Percentiles rank a stretch among this genome's conserved stretches.
Conservation (phyloP, 306 rosid species). For the Ziziphus jujuba region DNA sequence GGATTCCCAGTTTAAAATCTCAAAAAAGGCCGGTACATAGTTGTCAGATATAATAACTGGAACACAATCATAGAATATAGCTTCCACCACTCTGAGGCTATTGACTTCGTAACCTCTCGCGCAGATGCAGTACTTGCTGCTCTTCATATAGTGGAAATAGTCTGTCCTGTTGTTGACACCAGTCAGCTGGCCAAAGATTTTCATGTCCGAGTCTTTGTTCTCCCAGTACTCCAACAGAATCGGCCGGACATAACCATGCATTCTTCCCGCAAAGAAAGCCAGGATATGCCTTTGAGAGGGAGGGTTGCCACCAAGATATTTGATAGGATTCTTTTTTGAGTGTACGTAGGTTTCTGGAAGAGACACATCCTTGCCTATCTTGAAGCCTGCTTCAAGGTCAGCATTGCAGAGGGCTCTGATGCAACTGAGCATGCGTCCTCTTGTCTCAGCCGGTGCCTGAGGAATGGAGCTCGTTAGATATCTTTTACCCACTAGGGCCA, state of each 20-base stretch:
- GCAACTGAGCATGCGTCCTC: background rate
- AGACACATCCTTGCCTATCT: conserved; percentile 6
- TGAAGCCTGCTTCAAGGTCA: conserved; percentile 3
- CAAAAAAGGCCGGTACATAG: background rate
- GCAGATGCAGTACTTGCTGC: background rate
- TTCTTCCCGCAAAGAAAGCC: background rate
- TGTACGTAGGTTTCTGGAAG: background rate
- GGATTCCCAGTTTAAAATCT: conserved; percentile 1
- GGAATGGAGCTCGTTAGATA: background rate
- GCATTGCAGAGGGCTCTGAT: conserved; percentile 3
- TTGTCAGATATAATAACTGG: background rate
- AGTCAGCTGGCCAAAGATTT: background rate
- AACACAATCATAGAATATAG: background rate
- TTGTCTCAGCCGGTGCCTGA: background rate
- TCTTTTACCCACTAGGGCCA: background rate
- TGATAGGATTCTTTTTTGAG: background rate
- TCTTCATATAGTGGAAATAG: background rate
- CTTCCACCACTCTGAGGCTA: background rate
- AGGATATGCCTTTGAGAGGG: background rate
- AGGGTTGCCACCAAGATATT: background rate
- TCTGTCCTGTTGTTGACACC: background rate
- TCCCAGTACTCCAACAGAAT: background rate
- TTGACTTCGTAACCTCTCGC: background rate
- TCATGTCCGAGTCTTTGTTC: background rate
- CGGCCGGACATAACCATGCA: background rate